Base-by-base conservation (phyloP, 179 eudicot genomes). In the Beta corolliflora region DNA sequence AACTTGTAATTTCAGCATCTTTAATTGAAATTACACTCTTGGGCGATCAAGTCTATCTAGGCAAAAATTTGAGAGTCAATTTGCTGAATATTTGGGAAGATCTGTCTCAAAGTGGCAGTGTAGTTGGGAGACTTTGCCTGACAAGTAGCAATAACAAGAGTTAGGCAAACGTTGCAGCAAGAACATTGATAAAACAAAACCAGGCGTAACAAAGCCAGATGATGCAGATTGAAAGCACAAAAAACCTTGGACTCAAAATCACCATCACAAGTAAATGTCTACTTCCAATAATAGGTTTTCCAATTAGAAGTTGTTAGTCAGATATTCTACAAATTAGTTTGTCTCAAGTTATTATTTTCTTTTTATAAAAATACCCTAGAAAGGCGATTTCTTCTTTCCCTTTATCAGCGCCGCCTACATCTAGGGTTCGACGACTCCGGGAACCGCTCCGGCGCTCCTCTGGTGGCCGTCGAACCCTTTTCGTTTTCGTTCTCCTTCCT, bases 1-100 rank as follows among this genome's bases (percentile, higher is more conserved):
- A 21, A 29, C 59, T 48, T 66, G 75, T 21, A 72, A 68, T 23
- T 71, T 63, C 64, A 41, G 59, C 29, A 54, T 29, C 69, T 70
- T 69, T 65, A 36, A 9, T 1, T 52, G 19, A 83, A 9, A 58
- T 72, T 55, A 59, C 58, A 66, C 66, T 45, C 46, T 52, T 58
- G 5, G 36, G 46, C 7, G 48, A 68, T 71, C 60, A 68, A 31
- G n/a, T 12, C 25, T 61, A 50, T 68, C 77, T 83, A 85, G 48
- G 81, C 81, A 82, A 88, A 85, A 16, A 94, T 65, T 79, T 88
- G 84, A 31, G 99, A 89, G 85, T 95, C 99, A 68, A 95, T 87
- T 81, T 95, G 99, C 88, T 94, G 73, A 71, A 95, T 85, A 65
- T 91, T 88, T 77, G 94, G 91, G 89, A 95, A 95, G 81, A 91